Base-by-base conservation (phyloP, 192 early-diverging fungal species). In the Funneliformis geosporum region DNA sequence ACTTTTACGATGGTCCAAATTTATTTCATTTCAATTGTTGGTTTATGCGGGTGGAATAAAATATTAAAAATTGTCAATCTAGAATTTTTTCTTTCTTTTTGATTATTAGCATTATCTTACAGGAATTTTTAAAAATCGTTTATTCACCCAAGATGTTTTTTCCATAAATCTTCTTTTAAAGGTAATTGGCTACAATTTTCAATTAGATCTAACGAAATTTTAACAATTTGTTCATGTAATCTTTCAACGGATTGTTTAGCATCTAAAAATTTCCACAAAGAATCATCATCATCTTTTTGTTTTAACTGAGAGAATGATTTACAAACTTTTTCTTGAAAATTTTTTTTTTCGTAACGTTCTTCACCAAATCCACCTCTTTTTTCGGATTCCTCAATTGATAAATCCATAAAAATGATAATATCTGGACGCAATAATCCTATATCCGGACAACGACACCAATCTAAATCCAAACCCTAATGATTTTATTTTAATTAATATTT, bases 381-480 rank as follows among this genome's bases (percentile, higher is more conserved):
- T 33, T 92, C 91, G 0, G 96, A 95, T 47, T 91, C 93, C 11
- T 91, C 86, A 2, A 92, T 88, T 7, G 91, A 86, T 43, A 98
- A 87, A 75, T 98, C 95, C 76, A 98, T 78, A 80, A 95, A 99
- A 55, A 98, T 85, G 25, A 97, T 94, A 8, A 95, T 59, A 75
- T 99, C 97, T 21, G 97, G 97, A 6, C 86, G 85, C 0, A 95
- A 79, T 23, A 99, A 85, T 1, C 97, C 97, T 28, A 89, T 84
- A 83, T 99, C 98, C 14, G 93, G 91, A 2, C 86, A 81, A 83
- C 90, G 93, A 84, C 97, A 98, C 97, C 97, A 98, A n/a, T 89
- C 84, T 46, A 94, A 82, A 75, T 93, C 90, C 42, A 97, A 81
- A 0, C 91, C 91, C 90, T 94, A 79, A 25, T 16, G 33, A 66